Percentiles rank a stretch among this genome's conserved stretches.
These are phyloP conservation scores for Saxispiralis lemnorum DNA, from an alignment of 495 filamentous ascomycete genomes.

Conservation along the genomic window DNA sequence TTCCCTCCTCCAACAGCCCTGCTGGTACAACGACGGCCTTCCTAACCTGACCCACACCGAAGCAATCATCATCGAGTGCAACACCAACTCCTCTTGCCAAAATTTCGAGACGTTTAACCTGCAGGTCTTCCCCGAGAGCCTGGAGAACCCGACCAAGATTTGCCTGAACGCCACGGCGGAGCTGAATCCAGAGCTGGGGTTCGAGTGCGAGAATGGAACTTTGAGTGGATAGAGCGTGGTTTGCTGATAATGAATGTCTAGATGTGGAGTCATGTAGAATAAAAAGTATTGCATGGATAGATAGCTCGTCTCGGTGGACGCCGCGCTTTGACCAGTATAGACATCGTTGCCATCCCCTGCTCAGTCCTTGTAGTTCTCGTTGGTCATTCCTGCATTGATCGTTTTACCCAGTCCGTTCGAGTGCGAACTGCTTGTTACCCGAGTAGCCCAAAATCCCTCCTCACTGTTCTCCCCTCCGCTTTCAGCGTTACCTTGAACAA, in stretches of 20 bases:
- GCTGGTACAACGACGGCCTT: slow-evolving; percentile 26
- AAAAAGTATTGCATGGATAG: too few relatives aligned
- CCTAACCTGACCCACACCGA: slow-evolving; percentile 26
- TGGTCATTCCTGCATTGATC: too few relatives aligned
- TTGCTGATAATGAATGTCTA: too few relatives aligned
- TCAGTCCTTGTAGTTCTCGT: too few relatives aligned
- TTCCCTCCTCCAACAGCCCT: slow-evolving; percentile 18
- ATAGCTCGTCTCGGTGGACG: too few relatives aligned
- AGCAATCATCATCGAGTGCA: slow-evolving; percentile 26
- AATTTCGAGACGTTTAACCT: slow-evolving; percentile 22
- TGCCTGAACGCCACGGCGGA: slow-evolving; percentile 25
- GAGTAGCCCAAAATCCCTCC: slow-evolving; percentile 19
- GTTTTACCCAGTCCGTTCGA: too few relatives aligned
- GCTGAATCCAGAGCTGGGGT: slow-evolving; percentile 25
- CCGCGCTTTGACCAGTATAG: too few relatives aligned
- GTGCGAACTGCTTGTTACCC: neutral
- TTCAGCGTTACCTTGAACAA: slow-evolving; percentile 17
- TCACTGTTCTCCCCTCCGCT: slow-evolving; percentile 20
- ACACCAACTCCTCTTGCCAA: slow-evolving; percentile 24
- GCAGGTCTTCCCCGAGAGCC: slow-evolving; percentile 23
- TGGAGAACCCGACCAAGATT: slow-evolving; percentile 18
- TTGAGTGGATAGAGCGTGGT: slow-evolving; percentile 1
- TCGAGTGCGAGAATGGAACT: slow-evolving; percentile 25
- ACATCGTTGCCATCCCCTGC: too few relatives aligned
- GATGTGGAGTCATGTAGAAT: too few relatives aligned